Evolutionary conservation across 345 rosid genomes (phyloP), one percentile per base, ranked within the genome.

Genomic region (Moricandia arvensis): DNA sequence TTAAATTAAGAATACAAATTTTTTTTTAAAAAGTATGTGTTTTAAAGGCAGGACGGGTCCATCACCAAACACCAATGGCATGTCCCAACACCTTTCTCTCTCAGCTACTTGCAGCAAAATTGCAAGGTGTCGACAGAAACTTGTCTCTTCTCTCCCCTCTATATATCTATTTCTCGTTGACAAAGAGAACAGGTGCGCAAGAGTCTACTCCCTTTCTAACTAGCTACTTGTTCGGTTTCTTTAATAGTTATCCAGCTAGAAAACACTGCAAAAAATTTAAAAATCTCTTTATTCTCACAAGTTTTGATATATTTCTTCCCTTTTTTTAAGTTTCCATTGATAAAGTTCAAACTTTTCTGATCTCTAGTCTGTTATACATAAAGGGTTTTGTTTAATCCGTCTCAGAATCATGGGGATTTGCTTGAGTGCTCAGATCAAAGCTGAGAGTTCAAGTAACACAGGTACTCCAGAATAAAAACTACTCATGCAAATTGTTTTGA

Each of bases 401-500:
- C 69, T 73, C 13, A 59, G 18, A 41, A 68, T 8, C 66, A 95
- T 95, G 97, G 97, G 99, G 89, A 66, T 85, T 82, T 95, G 99
- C 83, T 84, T 92, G 54, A 89, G 97, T 76, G 86, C 97, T 75
- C 87, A 81, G 82, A 86, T 95, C 75, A 92, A 92, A 87, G 97
- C 92, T 61, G 97, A 85, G 82, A 89, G 92, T 81, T 88, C 90
- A 72, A 76, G 47, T 64, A 87, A 82, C 74, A 85, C 91, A 83
- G 96, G 96, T 94, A 80, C 65, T 72, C 90, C 16, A 7, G 60
- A 55, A 24, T 55, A 45, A 12, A 62, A 2, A 62, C 45, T 16
- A 37, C 34, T 35, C 74, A 53, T 66, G 59, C 63, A 34, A 55
- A 34, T n/a, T 31, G 24, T 21, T 18, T 68, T 60, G 49, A 33